These are phyloP conservation scores for Escovopsis weberi DNA, from an alignment of 2,329 filamentous ascomycete genomes.

Conservation along the genomic window DNA sequence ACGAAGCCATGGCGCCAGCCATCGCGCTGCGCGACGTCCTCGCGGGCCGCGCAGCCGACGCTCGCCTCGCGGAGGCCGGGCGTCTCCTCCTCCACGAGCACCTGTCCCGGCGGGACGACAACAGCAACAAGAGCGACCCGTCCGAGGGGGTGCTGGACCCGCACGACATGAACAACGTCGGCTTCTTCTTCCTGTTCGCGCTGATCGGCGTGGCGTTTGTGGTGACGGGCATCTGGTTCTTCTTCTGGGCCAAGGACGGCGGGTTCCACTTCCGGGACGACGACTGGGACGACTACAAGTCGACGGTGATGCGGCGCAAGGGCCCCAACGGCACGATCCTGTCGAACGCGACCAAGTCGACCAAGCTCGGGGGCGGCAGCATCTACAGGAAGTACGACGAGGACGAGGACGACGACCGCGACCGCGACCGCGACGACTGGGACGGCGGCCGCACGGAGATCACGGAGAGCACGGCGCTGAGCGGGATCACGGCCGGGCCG, in stretches of 20 bases:
- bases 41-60: constrained; percentile 19
- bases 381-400: constrained; percentile 60
- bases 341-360: constrained; percentile 67
- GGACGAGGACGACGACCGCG: constrained; percentile 18
- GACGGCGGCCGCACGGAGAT: constrained; percentile 31
- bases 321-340: constrained; percentile 81
- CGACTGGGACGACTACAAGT: constrained; percentile 98
- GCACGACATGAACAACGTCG: constrained; percentile 47
- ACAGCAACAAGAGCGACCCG: constrained; percentile 19
- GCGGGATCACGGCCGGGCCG: constrained; percentile 42
- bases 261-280: constrained; percentile 74
- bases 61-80: constrained; percentile 27
- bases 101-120: constrained; percentile 11
- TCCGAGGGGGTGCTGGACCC: constrained; percentile 36
- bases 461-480: constrained; percentile 31
- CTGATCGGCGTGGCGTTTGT: constrained; percentile 68
- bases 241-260: constrained; percentile 95
- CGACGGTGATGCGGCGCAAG: constrained; percentile 75
- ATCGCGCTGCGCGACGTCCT: constrained; percentile 6
- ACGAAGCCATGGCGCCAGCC: constrained; percentile 3
- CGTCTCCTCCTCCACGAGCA: constrained; percentile 20
- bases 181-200: constrained; percentile 75
- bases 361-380: constrained; percentile 75
- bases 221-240: constrained; percentile 78
- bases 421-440: constrained; percentile 9